Percentiles rank a stretch among this genome's conserved stretches.
Evolutionary conservation across 2,329 filamentous ascomycete genomes (phyloP).

Genomic region (Sporothrix curviconia): DNA sequence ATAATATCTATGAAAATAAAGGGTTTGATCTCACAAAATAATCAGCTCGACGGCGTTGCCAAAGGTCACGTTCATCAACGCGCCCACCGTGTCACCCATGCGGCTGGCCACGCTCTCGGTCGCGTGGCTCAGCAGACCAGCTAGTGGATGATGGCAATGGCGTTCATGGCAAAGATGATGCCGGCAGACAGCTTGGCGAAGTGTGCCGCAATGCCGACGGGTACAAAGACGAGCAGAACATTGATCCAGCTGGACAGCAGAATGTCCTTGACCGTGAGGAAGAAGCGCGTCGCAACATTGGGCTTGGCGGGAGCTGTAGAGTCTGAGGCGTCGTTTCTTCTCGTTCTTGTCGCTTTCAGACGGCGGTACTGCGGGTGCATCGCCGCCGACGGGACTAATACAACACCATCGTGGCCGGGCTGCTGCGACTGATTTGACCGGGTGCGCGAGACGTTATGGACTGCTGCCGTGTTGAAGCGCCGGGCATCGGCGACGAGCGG

Average conservation of each 20-base stretch:
- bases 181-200: slow-evolving; percentile 30
- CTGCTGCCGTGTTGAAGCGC: background rate
- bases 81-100: slow-evolving; percentile 79
- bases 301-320: no score
- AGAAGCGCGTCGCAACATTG: slow-evolving; percentile 30
- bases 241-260: slow-evolving; percentile 60
- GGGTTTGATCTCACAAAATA: slow-evolving; percentile 52
- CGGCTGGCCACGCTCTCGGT: slow-evolving; percentile 82
- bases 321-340: background rate
- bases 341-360: slow-evolving; percentile 14
- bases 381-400: background rate
- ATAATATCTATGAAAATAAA: slow-evolving; percentile 39
- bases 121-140: slow-evolving; percentile 72
- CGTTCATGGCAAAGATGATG: slow-evolving; percentile 55
- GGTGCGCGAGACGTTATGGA: background rate
- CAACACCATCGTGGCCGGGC: background rate
- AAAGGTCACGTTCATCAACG: slow-evolving; percentile 83
- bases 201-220: slow-evolving; percentile 56
- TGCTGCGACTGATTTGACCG: background rate
- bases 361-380: background rate
- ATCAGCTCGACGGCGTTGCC: slow-evolving; percentile 89
- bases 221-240: slow-evolving; percentile 62
- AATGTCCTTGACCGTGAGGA: slow-evolving; percentile 43
- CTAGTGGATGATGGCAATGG: slow-evolving; percentile 76
- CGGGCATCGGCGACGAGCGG: slow-evolving; percentile 16